Evolutionary conservation across 768 basidiomycete species (phyloP).

Genomic region (Lactifluus volemus): DNA sequence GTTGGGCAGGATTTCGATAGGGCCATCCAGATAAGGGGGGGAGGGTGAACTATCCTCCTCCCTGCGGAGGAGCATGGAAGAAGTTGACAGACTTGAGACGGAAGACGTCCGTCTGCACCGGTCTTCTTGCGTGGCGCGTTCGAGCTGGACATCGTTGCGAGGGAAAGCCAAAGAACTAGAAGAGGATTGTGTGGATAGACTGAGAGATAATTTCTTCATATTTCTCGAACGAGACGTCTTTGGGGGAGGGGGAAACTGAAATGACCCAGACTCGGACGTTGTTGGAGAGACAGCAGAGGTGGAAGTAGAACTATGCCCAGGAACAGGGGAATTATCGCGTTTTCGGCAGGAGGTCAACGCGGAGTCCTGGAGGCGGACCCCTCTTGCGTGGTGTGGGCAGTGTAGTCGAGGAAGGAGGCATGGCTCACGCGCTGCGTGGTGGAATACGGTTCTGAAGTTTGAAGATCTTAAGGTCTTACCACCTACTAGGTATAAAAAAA

Average conservation of each 20-base stretch:
- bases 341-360: slow-evolving; percentile 45
- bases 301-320: slow-evolving; percentile 35
- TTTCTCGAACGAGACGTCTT: slow-evolving; percentile 43
- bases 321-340: slow-evolving; percentile 42
- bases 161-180: slow-evolving; percentile 39
- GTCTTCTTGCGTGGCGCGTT: slow-evolving; percentile 23
- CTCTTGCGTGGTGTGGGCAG: slow-evolving; percentile 37
- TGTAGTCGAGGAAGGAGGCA: slow-evolving; percentile 22
- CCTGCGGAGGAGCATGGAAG: slow-evolving; percentile 53
- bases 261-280: slow-evolving; percentile 43
- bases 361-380: slow-evolving; percentile 47
- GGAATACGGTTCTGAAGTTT: neutral
- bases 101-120: slow-evolving; percentile 59
- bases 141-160: slow-evolving; percentile 27
- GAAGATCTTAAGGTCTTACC: neutral
- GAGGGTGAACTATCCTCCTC: slow-evolving; percentile 49
- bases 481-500: slow-evolving; percentile 15
- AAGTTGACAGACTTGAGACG: slow-evolving; percentile 58
- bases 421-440: slow-evolving; percentile 28
- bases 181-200: slow-evolving; percentile 54
- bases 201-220: slow-evolving; percentile 69
- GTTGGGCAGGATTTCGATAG: slow-evolving; percentile 74
- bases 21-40: slow-evolving; percentile 71
- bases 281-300: slow-evolving; percentile 45
- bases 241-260: slow-evolving; percentile 34